A percentile compares a stretch with the other conserved stretches of the same genome.
phyloP scores from a whole-genome alignment of 2,329 filamentous ascomycete species.

The Purpureocillium lavendulum region DNA sequence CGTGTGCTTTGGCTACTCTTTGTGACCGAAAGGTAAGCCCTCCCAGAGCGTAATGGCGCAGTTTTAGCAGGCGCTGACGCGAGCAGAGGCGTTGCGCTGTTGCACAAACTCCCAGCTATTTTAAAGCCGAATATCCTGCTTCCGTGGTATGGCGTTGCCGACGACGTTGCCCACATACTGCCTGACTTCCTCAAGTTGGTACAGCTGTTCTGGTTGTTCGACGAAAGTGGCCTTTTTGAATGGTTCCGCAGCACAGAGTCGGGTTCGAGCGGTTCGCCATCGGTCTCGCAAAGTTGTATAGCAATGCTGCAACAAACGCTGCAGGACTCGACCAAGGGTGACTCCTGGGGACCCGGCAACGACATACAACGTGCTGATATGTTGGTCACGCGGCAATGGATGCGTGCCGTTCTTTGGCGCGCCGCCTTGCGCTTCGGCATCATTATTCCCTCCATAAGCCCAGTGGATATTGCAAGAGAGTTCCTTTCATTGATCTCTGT shows the following conservation, averaged over 20 bases:
- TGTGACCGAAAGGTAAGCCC: too few species aligned
- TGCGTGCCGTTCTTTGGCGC: conserved; percentile 40
- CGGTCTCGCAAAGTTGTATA: conserved; percentile 20
- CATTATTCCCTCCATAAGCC: conserved; percentile 21
- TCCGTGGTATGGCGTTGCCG: conserved; percentile 19
- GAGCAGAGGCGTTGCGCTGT: conserved; percentile 34
- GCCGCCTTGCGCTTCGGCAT: conserved; percentile 25
- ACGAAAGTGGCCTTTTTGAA: conserved; percentile 39
- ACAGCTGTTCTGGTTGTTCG: conserved; percentile 40
- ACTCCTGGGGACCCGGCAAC: conserved; percentile 27
- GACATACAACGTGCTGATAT: conserved; percentile 40
- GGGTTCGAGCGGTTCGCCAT: conserved; percentile 8
- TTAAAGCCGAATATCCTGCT: conserved; percentile 31
- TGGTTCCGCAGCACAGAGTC: conserved; percentile 30
- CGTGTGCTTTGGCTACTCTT: too few species aligned
- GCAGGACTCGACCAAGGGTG: conserved; percentile 28
- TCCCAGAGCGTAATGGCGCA: too few species aligned
- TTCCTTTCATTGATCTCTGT: conserved; percentile 20
- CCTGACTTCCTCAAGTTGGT: conserved; percentile 41
- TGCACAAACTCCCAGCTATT: conserved; percentile 39
- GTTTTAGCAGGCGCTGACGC: too few species aligned
- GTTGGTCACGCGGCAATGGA: conserved; percentile 41
- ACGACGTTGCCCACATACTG: conserved; percentile 33
- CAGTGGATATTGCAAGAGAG: conserved; percentile 35
- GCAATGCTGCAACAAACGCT: conserved; percentile 32